These are phyloP conservation scores for Tylopilus subfusipes DNA, from an alignment of 768 basidiomycete species.

Conservation along the genomic window DNA sequence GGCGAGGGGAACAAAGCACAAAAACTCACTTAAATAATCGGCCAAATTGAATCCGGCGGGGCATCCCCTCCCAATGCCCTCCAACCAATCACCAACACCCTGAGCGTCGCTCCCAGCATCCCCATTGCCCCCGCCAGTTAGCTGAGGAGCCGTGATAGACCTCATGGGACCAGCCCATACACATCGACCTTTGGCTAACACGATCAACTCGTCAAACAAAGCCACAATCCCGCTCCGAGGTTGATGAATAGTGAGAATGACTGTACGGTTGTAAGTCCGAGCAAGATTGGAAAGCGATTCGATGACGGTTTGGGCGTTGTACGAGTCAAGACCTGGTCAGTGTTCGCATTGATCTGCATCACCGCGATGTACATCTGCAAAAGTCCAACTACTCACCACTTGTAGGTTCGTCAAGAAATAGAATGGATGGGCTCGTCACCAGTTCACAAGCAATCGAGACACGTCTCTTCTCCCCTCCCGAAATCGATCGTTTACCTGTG, in stretches of 20 bases:
- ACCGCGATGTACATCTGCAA: not conserved
- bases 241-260: constrained; percentile 97
- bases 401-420: constrained; percentile 97
- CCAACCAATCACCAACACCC: constrained; percentile 59
- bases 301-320: constrained; percentile 93
- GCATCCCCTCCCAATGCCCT: constrained; percentile 74
- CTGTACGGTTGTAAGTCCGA: constrained; percentile 85
- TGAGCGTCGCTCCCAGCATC: constrained; percentile 17
- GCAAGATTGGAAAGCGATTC: constrained; percentile 85
- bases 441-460: constrained; percentile 98
- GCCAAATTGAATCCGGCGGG: constrained; percentile 96
- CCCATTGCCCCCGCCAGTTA: constrained; percentile 5
- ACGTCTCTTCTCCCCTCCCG: constrained; percentile 95
- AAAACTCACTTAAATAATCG: constrained; percentile 82
- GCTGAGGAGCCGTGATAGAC: constrained; percentile 4
- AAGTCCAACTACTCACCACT: constrained; percentile 55
- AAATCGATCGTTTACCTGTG: constrained; percentile 84
- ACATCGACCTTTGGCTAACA: constrained; percentile 77
- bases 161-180: constrained; percentile 32
- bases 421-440: constrained; percentile 92
- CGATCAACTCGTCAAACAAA: constrained; percentile 86
- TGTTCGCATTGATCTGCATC: not conserved
- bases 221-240: constrained; percentile 97
- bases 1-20: not conserved
- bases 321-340: constrained; percentile 79